Evolutionary conservation across 108 stramenopile genomes (phyloP).

Genomic region (Skeletonema costatum): DNA sequence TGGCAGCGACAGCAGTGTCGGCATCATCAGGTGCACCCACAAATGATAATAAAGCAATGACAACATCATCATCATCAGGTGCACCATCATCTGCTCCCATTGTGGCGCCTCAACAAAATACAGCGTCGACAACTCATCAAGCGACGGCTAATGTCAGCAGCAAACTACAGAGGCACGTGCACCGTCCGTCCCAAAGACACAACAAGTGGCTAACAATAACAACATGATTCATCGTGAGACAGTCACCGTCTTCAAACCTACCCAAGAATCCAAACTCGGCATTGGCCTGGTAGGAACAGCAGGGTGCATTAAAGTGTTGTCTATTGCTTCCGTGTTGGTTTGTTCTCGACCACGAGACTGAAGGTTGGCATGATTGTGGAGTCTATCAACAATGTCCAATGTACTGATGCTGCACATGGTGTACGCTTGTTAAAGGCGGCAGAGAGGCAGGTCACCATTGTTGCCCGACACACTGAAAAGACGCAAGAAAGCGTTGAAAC

Average conservation of each 20-base stretch:
- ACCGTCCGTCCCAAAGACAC: too few species aligned
- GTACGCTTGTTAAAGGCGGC: background rate
- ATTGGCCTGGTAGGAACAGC: slow-evolving; percentile 23
- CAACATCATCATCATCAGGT: too few species aligned
- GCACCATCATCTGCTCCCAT: too few species aligned
- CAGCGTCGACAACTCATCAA: too few species aligned
- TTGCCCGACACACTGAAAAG: background rate
- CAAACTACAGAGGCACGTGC: too few species aligned
- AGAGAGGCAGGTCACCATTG: background rate
- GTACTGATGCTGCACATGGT: slow-evolving; percentile 3
- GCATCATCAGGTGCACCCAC: background rate
- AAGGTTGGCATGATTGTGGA: slow-evolving; percentile 36
- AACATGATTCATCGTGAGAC: background rate
- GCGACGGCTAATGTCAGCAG: too few species aligned
- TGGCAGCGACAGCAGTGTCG: background rate
- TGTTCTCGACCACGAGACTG: slow-evolving; percentile 20
- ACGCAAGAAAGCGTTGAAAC: slow-evolving; percentile 2
- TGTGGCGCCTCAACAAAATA: too few species aligned
- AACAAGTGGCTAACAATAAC: background rate
- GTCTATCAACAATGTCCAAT: slow-evolving; percentile 28
- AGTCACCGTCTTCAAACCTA: slow-evolving; percentile 34
- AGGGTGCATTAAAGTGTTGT: slow-evolving; percentile 11
- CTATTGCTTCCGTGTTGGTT: slow-evolving; percentile 24
- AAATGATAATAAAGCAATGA: background rate
- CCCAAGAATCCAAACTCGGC: slow-evolving; percentile 34